phyloP scores from a whole-genome alignment of 768 basidiomycete genomes.

The Mrakia blollopis region DNA sequence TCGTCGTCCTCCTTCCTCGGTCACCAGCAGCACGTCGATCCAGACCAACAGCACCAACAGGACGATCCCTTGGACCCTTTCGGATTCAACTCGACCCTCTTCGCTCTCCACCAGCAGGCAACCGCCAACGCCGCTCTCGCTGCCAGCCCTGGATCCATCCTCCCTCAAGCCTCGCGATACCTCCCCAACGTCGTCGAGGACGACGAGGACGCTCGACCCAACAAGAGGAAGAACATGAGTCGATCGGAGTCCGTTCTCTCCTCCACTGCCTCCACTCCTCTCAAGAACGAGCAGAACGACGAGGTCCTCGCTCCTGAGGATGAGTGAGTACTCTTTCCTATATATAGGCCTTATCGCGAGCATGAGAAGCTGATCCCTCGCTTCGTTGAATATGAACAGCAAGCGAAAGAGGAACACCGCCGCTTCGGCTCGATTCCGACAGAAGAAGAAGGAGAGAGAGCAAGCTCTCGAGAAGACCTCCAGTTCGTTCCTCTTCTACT shows the following conservation, averaged over 20 bases:
- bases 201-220: not conserved
- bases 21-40: too few species aligned
- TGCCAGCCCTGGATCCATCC: slow-evolving; percentile 38
- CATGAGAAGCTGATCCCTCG: slow-evolving; percentile 23
- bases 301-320: slow-evolving; percentile 27
- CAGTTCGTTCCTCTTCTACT: slow-evolving; percentile 40
- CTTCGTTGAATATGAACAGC: slow-evolving; percentile 33
- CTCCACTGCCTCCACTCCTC: slow-evolving; percentile 26
- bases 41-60: not conserved
- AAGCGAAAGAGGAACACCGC: slow-evolving; percentile 91
- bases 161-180: slow-evolving; percentile 24
- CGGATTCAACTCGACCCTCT: slow-evolving; percentile 25
- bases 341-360: not conserved
- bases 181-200: slow-evolving; percentile 25
- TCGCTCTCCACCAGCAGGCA: slow-evolving; percentile 13
- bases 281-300: slow-evolving; percentile 30
- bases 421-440: slow-evolving; percentile 83
- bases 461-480: slow-evolving; percentile 76
- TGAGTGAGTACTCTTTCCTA: slow-evolving; percentile 26
- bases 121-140: slow-evolving; percentile 45
- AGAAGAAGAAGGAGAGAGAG: slow-evolving; percentile 96
- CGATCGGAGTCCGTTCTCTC: slow-evolving; percentile 38
- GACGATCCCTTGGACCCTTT: slow-evolving; percentile 27
- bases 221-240: slow-evolving; percentile 7
- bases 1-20: slow-evolving; percentile 1